Base-by-base conservation (phyloP, 371 early-diverging fungal genomes). In the Syncephalastrum racemosum region DNA sequence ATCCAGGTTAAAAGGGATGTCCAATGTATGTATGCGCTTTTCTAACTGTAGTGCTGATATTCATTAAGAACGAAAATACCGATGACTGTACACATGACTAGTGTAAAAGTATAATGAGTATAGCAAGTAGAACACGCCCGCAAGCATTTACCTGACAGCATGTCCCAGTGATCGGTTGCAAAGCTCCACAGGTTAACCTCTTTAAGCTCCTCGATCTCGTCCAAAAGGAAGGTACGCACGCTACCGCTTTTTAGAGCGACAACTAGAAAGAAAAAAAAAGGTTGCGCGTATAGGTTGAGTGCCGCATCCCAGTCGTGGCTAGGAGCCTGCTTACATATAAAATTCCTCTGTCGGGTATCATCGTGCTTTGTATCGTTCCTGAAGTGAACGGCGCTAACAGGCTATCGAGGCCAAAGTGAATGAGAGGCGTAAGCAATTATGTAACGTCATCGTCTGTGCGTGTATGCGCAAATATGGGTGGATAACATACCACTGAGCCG, bases 211-310 rank as follows among this genome's bases (percentile, higher is more conserved):
- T 63, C 59, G 1, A 51, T 39, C 43, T 63, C 55, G 36, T 63
- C 59, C 40, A 63, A 23, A 25, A 44, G n/a, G 42, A 58, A 63
- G 1, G 59, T 58, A 41, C 55, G 58, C 14, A 63, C 52, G 18
- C 42, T 50, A 12, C 64, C 64, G 41, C 48, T 50, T 50, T 58
- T 23, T 15, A 63, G 22, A 4, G 55, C 64, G 23, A 63, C 54
- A 24, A 63, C 64, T 63, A 54, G 1, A 1, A 47, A 40, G 48
- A 36, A 46, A 14, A 44, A 54, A 54, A 43, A 44, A 16, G 8
- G n/a, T n/a, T 46, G 15, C 20, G 56, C 25, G 25, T 31, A 18
- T 48, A 18, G 14, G 39, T 18, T 18, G 24, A 46, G 3, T 3
- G 25, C 15, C 31, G 15, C 2, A n/a, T n/a, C 36, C 12, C 36